These are phyloP conservation scores for Seiridium unicorne DNA, from an alignment of 2,329 filamentous ascomycete species.

Conservation along the genomic window DNA sequence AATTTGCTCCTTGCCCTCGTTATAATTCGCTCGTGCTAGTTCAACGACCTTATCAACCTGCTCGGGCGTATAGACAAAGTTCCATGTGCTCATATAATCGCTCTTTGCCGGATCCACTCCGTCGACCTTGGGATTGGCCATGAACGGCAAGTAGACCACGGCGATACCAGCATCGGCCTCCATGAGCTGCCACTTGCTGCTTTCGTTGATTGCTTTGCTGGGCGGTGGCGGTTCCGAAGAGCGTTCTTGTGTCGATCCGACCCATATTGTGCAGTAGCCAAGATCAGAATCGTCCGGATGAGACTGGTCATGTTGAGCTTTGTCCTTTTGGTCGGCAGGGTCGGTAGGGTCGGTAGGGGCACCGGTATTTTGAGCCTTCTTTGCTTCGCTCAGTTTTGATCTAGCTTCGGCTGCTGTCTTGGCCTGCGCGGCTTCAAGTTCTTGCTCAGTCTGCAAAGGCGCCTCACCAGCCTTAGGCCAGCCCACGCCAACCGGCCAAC, in stretches of 20 bases:
- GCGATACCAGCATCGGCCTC: conserved; percentile 80
- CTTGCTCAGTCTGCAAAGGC: conserved; percentile 56
- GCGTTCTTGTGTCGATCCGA: conserved; percentile 78
- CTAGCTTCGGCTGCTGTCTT: conserved; percentile 59
- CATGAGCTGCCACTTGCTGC: conserved; percentile 68
- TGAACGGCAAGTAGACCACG: conserved; percentile 85
- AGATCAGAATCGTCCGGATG: conserved; percentile 59
- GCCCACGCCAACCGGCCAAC: conserved; percentile 92
- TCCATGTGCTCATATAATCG: conserved; percentile 95
- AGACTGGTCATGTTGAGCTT: conserved; percentile 38
- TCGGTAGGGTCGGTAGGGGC: conserved; percentile 14
- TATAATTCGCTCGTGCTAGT: conserved; percentile 83
- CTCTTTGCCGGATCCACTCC: conserved; percentile 80
- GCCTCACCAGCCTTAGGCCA: conserved; percentile 72
- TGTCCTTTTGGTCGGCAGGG: conserved; percentile 24
- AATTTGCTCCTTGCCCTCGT: conserved; percentile 77
- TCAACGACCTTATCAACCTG: conserved; percentile 83
- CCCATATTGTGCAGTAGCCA: conserved; percentile 93
- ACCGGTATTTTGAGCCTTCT: conserved; percentile 24
- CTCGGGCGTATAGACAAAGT: conserved; percentile 91
- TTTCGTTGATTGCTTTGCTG: conserved; percentile 56
- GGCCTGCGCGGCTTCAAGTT: conserved; percentile 68
- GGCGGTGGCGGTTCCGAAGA: conserved; percentile 51
- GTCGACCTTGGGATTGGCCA: conserved; percentile 76
- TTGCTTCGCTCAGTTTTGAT: conserved; percentile 60